Percentiles rank a stretch among this genome's conserved stretches.
Evolutionary conservation across 2,329 filamentous ascomycete genomes (phyloP).

Genomic region (Escovopsis sp.): DNA sequence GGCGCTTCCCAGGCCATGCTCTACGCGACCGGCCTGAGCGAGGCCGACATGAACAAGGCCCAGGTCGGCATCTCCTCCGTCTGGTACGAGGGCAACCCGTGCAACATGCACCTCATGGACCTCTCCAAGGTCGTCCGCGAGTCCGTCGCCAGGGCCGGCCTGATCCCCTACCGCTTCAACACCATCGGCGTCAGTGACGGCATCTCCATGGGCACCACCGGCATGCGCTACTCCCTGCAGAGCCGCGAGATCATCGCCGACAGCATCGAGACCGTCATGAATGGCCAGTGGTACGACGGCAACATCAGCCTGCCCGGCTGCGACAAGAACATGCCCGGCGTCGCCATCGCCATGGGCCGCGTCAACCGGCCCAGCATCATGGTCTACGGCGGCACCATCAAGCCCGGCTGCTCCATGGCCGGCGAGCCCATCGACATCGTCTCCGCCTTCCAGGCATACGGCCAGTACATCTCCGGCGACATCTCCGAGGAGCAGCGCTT

Average conservation of each 20-base stretch:
- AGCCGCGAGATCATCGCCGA: conserved; percentile 95
- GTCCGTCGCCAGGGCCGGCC: conserved; percentile 51
- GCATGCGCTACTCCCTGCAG: conserved; percentile 92
- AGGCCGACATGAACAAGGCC: conserved; percentile 85
- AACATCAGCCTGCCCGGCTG: conserved; percentile 95
- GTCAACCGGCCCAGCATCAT: conserved; percentile 91
- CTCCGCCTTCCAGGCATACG: conserved; percentile 95
- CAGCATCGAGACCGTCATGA: conserved; percentile 97
- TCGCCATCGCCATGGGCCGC: conserved; percentile 84
- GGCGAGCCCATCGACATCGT: conserved; percentile 82
- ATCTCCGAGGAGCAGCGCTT: conserved; percentile 85
- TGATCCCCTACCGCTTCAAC: conserved; percentile 96
- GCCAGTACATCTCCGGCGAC: conserved; percentile 81
- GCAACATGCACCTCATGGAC: conserved; percentile 96
- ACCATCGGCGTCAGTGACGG: conserved; percentile 95
- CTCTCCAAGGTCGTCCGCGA: conserved; percentile 61
- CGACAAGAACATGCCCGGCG: conserved; percentile 98
- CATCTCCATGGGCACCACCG: conserved; percentile 95
- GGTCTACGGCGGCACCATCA: conserved; percentile 94
- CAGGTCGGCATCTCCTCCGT: conserved; percentile 97
- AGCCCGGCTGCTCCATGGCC: conserved; percentile 68
- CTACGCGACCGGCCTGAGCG: conserved; percentile 80
- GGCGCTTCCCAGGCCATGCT: conserved; percentile 98
- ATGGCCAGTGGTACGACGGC: conserved; percentile 95
- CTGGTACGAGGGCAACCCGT: conserved; percentile 96